Base-by-base conservation (phyloP, 192 early-diverging fungal species). In the Obelidium mucronatum region DNA sequence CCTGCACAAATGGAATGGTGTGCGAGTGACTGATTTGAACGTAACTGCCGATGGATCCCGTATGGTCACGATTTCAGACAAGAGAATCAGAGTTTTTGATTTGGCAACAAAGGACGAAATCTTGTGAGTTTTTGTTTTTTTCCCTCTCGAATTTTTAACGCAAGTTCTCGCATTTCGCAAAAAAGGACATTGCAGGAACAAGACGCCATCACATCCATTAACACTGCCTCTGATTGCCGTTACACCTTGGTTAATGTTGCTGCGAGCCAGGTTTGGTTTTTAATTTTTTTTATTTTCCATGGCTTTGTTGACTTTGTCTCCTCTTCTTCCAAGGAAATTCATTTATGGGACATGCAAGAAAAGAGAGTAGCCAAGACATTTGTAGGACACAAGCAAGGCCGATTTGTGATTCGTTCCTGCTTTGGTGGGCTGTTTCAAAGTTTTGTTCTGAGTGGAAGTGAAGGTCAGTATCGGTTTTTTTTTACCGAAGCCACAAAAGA, bases 361-460 rank as follows among this genome's bases (percentile, higher is more conserved):
- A 82, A 82, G 52, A 77, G 82, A 36, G 80, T 96, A n/a, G 84
- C 92, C 6, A 91, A 90, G 28, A 92, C 90, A 37, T 97, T 93
- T 70, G 74, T 80, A 13, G 97, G 96, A 0, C 92, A 93, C 40
- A 92, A 92, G 48, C 96, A 97, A 79, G 93, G 91, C 0, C 79
- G 86, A 6, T 97, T 93, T 79, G 92, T 97, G 35, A 97, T 99
- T 68, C 87, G 97, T 61, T 95, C 93, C 2, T 91, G 93, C 31
- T 95, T 99, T 86, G 97, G 94, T 11, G 96, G 97, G 15, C 70
- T 87, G 30, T 83, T 92, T 58, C 89, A 96, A 48, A 86, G 89
- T 40, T 95, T 97, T 75, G 89, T 99, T 24, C 76, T 93, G 1
- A 92, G 92, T 70, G 97, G 97, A n/a, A 98, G 96, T 81, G 95